Base-by-base conservation (phyloP, 2,329 filamentous ascomycete species). In the Davidsoniella eucalypti region DNA sequence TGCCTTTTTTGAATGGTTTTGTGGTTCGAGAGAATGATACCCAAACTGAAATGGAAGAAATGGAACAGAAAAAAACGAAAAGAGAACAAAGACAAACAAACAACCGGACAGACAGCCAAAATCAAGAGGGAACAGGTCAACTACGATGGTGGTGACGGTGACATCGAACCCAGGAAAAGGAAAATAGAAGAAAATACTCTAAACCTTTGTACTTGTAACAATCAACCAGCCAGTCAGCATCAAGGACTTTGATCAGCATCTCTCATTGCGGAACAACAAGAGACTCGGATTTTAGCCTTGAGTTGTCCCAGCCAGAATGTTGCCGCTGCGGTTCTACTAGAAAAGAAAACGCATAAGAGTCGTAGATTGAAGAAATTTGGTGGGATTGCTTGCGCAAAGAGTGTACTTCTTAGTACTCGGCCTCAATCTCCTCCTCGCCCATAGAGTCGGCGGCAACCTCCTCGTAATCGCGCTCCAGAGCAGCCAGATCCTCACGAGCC, bases 401-500 rank as follows among this genome's bases (percentile, higher is more conserved):
- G 36, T 37, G 23, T 29, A 52, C 46, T 51, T 59, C 49, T 64
- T 93, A 94, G 76, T 95, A 94, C 78, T 95, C 90, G 58, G 85
- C 84, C 70, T 93, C 87, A 59, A 76, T 71, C 63, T 88, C 86
- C 61, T 93, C 88, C 57, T 80, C 84, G 65, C 88, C 88, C 61
- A 94, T 70, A 56, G 87, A 94, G 70, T 96, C 90, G 62, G 87
- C 86, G 57, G 87, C 90, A 64, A 96, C 92, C 73, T 98, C 92
- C 73, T 95, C 90, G 72, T 98, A 98, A 67, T 98, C 90, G 60
- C 88, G 83, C 80, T 98, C 92, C 56, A 98, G 78, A 60, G 92
- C 92, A 67, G 92, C 92, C 67, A 98, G 74, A 72, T 98, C 92
- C 74, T 98, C 92, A 68, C 92, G 88, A 57, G 92, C 92, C 76